Evolutionary conservation across 345 rosid genomes (phyloP).

Genomic region (Eucalyptus marginata): DNA sequence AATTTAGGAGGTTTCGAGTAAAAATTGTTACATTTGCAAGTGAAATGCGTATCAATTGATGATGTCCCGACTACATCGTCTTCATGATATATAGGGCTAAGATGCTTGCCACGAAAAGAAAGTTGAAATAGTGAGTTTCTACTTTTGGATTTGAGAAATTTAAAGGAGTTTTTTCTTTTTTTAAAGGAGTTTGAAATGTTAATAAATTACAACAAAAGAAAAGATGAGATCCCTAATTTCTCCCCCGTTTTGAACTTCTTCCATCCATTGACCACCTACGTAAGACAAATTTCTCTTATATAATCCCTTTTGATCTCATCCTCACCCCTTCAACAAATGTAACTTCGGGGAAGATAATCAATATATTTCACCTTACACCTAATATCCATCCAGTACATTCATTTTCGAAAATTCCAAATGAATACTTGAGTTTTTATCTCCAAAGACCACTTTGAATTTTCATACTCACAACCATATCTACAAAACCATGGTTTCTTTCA

Average conservation of each 20-base stretch:
- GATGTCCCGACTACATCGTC: accelerated
- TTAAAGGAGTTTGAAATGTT: neutral
- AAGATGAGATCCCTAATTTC: neutral
- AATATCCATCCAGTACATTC: accelerated
- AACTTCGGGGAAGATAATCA: neutral
- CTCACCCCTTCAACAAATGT: neutral
- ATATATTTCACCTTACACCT: neutral
- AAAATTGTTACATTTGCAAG: neutral
- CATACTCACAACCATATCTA: neutral
- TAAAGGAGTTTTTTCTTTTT: neutral
- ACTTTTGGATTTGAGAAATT: neutral
- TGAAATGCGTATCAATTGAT: neutral
- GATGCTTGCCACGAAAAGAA: accelerated
- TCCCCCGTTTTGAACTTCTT: neutral
- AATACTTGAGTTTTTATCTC: accelerated
- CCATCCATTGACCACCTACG: neutral
- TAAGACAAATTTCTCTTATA: neutral
- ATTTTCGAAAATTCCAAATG: neutral
- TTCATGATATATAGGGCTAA: neutral
- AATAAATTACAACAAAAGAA: neutral
- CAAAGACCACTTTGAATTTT: accelerated
- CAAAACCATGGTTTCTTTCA: neutral
- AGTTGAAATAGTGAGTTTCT: neutral
- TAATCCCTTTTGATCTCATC: neutral
- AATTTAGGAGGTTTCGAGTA: neutral